A percentile compares a stretch with the other conserved stretches of the same genome.
These are phyloP conservation scores for Vigna angularis DNA, from an alignment of 306 rosid species.

Conservation along the genomic window DNA sequence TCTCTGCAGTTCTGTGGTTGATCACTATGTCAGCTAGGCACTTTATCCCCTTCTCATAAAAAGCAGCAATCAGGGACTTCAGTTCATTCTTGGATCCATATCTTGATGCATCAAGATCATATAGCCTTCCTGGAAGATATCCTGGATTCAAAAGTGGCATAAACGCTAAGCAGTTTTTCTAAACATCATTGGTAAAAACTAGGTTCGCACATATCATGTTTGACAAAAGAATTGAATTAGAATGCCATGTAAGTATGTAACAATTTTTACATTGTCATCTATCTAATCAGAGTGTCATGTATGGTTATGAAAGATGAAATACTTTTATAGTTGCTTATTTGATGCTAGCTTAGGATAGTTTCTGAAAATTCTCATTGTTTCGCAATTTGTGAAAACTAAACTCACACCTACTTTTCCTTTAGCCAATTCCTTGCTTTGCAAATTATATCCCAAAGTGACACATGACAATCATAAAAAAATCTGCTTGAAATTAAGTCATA, in stretches of 20 bases:
- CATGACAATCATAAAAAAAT: neutral
- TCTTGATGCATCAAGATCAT: slow-evolving; percentile 80
- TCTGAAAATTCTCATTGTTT: neutral
- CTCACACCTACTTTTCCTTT: neutral
- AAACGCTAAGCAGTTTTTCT: neutral
- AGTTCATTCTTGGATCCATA: slow-evolving; percentile 67
- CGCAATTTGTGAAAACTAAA: neutral
- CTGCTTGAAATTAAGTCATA: slow-evolving; percentile 3
- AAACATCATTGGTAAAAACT: neutral
- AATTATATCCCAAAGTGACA: slow-evolving; percentile 4
- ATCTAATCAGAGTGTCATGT: no score
- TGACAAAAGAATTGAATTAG: neutral
- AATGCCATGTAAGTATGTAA: neutral
- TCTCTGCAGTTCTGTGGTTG: slow-evolving; percentile 87
- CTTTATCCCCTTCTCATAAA: slow-evolving; percentile 61
- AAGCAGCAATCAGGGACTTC: slow-evolving; percentile 58
- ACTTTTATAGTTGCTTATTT: neutral
- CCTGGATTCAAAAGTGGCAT: slow-evolving; percentile 46
- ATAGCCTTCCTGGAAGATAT: slow-evolving; percentile 85
- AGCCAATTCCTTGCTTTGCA: neutral
- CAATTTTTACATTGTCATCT: neutral
- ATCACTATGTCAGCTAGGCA: slow-evolving; percentile 81
- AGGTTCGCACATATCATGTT: neutral
- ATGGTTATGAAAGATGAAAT: no score
- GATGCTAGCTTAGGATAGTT: neutral